Conservation (phyloP, 371 early-diverging fungal genomes). For the Mucor sp. region DNA sequence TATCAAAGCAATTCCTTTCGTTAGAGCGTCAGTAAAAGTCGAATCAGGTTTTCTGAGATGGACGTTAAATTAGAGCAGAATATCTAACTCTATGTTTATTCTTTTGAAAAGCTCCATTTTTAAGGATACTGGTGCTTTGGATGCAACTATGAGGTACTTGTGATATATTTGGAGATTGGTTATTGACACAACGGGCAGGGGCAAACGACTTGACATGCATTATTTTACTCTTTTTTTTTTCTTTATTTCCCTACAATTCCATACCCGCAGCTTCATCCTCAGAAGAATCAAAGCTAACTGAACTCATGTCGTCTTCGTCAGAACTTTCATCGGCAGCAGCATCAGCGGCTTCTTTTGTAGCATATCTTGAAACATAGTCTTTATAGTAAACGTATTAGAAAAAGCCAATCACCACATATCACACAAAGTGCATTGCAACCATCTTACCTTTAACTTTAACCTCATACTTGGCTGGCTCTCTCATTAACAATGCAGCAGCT, state of each 20-base stretch:
- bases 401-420: not conserved
- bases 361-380: slow-evolving; percentile 87
- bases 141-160: too few relatives aligned
- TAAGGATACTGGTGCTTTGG: too few relatives aligned
- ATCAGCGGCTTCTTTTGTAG: slow-evolving; percentile 88
- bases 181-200: not conserved
- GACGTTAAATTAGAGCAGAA: too few relatives aligned
- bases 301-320: slow-evolving; percentile 78
- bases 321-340: slow-evolving; percentile 77
- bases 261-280: slow-evolving; percentile 80
- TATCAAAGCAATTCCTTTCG: too few relatives aligned
- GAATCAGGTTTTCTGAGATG: too few relatives aligned
- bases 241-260: slow-evolving; percentile 59
- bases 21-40: too few relatives aligned
- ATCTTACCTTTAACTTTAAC: slow-evolving; percentile 87
- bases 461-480: slow-evolving; percentile 92
- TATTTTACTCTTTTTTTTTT: not conserved
- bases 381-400: not conserved
- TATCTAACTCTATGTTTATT: too few relatives aligned
- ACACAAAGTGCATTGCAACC: not conserved
- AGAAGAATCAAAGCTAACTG: slow-evolving; percentile 76
- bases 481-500: slow-evolving; percentile 97
- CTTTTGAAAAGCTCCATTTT: too few relatives aligned
- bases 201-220: not conserved
- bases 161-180: too few relatives aligned